Evolutionary conservation across 2,329 filamentous ascomycete species (phyloP).

Genomic region (Apiospora hydei): DNA sequence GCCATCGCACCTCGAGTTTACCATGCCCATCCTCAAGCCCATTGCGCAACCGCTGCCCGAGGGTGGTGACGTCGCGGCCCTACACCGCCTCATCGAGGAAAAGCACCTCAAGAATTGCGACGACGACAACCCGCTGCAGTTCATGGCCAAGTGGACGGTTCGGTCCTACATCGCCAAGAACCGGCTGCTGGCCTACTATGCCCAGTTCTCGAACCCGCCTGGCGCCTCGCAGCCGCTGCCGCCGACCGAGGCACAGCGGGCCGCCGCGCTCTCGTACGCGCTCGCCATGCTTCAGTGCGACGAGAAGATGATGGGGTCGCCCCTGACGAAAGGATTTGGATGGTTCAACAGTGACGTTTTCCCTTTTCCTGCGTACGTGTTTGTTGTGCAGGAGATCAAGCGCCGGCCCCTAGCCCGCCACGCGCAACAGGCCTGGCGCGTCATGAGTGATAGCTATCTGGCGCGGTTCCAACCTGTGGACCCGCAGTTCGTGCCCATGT

Average conservation of each 20-base stretch:
- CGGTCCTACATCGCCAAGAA: slow-evolving; percentile 49
- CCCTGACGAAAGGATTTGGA: slow-evolving; percentile 30
- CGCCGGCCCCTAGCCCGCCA: slow-evolving; percentile 29
- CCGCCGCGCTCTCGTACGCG: slow-evolving; percentile 34
- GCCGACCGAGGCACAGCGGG: slow-evolving; percentile 35
- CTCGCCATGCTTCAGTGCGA: slow-evolving; percentile 34
- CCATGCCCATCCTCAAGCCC: slow-evolving; percentile 15
- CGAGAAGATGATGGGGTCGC: slow-evolving; percentile 28
- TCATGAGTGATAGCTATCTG: slow-evolving; percentile 34
- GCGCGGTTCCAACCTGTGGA: not conserved
- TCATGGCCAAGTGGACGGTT: slow-evolving; percentile 30
- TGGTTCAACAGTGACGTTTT: slow-evolving; percentile 36
- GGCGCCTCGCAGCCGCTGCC: slow-evolving; percentile 27
- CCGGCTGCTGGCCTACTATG: slow-evolving; percentile 51
- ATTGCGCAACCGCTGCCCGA: not conserved
- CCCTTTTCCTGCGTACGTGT: slow-evolving; percentile 36
- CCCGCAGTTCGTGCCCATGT: not conserved
- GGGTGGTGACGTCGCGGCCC: slow-evolving; percentile 2
- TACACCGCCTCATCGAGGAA: slow-evolving; percentile 13
- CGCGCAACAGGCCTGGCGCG: slow-evolving; percentile 35
- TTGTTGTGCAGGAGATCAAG: slow-evolving; percentile 34
- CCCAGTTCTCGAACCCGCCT: slow-evolving; percentile 27
- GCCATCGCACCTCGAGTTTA: slow-evolving; percentile 11
- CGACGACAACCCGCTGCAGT: slow-evolving; percentile 3
- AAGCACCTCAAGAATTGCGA: slow-evolving; percentile 9